Conservation (phyloP, 2,329 filamentous ascomycete species). For the Aspergillus jensenii region DNA sequence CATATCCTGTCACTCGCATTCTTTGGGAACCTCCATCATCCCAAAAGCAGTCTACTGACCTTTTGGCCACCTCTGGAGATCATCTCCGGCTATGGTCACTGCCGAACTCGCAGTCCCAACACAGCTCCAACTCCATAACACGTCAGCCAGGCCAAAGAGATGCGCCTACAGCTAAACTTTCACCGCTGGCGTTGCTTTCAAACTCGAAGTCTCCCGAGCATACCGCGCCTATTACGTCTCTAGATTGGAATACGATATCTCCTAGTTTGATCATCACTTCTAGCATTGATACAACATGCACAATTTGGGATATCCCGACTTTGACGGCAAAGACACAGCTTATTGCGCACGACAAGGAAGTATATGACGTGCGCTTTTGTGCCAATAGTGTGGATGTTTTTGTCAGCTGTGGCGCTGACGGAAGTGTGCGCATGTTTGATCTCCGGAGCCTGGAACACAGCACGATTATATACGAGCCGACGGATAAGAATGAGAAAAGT, state of each 20-base stretch:
- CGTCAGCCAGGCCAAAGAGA: conserved; percentile 63
- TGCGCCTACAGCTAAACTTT: conserved; percentile 74
- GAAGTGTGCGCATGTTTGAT: conserved; percentile 98
- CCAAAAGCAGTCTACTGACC: conserved; percentile 91
- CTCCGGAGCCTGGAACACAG: conserved; percentile 93
- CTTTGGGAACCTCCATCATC: conserved; percentile 95
- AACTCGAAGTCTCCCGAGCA: conserved; percentile 99
- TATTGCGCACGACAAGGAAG: conserved; percentile 98
- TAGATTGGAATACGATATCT: conserved; percentile 98
- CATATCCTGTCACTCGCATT: conserved; percentile 92
- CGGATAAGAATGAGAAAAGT: conserved; percentile 75
- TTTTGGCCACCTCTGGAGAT: conserved; percentile 92
- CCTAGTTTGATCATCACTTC: conserved; percentile 98
- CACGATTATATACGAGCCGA: conserved; percentile 98
- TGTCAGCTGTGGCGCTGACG: conserved; percentile 95
- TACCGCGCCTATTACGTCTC: conserved; percentile 89
- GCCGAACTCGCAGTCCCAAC: conserved; percentile 63
- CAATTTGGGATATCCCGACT: conserved; percentile 98
- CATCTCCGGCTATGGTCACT: conserved; percentile 93
- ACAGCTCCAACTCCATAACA: conserved; percentile 66
- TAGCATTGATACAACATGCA: conserved; percentile 98
- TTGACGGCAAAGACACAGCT: conserved; percentile 96
- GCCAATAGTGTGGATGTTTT: conserved; percentile 98
- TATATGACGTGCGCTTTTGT: conserved; percentile 97
- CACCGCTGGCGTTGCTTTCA: conserved; percentile 85